These are phyloP conservation scores for Mycena chlorophos DNA, from an alignment of 768 basidiomycete genomes.

Conservation along the genomic window DNA sequence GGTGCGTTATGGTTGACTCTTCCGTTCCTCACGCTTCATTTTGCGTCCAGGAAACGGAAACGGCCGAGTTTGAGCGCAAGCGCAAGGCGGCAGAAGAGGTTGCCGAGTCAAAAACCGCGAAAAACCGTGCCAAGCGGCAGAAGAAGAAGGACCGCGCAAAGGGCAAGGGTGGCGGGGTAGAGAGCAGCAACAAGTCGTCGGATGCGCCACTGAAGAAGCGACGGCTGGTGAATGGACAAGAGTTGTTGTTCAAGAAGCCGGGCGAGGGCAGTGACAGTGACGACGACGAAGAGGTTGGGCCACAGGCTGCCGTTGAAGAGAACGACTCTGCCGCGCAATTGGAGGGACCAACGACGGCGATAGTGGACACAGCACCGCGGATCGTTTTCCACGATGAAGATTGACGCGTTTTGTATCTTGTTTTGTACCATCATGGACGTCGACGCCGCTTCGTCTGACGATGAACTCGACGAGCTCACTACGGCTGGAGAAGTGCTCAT, in stretches of 20 bases:
- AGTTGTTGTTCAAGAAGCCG: slow-evolving; percentile 53
- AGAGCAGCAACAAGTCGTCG: slow-evolving; percentile 23
- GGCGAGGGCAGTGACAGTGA: slow-evolving; percentile 42
- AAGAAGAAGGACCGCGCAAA: slow-evolving; percentile 85
- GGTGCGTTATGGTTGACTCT: slow-evolving; percentile 43
- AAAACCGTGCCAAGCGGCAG: slow-evolving; percentile 90
- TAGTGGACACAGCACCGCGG: slow-evolving; percentile 35
- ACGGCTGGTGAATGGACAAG: slow-evolving; percentile 76
- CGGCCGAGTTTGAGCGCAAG: slow-evolving; percentile 72
- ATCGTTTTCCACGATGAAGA: slow-evolving; percentile 57
- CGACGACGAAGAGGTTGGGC: slow-evolving; percentile 32
- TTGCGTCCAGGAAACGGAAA: slow-evolving; percentile 60
- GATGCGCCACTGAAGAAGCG: slow-evolving; percentile 72
- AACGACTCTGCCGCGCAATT: slow-evolving; percentile 12
- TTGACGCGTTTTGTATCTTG: slow-evolving; percentile 16
- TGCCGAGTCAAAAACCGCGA: slow-evolving; percentile 88
- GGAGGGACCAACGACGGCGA: slow-evolving; percentile 23
- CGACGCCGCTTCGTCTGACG: slow-evolving; percentile 24
- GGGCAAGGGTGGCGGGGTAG: slow-evolving; percentile 35
- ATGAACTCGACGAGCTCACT: slow-evolving; percentile 47
- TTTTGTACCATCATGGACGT: slow-evolving; percentile 1
- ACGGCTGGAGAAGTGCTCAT: slow-evolving; percentile 62
- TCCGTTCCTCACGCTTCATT: neutral
- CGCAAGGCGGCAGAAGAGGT: slow-evolving; percentile 67
- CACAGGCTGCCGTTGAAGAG: neutral